Conservation (phyloP, 768 basidiomycete species). For the Panaeolus cyanescens region DNA sequence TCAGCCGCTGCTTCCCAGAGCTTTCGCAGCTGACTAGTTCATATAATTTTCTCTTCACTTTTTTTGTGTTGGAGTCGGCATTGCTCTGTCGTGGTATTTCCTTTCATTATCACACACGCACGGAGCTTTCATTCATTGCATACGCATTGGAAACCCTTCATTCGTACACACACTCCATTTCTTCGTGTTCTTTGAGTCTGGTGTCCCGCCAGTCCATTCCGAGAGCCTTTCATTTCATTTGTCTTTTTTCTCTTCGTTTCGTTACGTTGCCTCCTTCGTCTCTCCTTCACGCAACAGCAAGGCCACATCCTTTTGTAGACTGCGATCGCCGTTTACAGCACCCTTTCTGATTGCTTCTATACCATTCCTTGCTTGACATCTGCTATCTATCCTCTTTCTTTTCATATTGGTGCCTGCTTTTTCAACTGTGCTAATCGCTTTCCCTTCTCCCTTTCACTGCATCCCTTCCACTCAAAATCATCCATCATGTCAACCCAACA, state of each 20-base stretch:
- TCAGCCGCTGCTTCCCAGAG: neutral
- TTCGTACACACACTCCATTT: slow-evolving; percentile 1
- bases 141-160: neutral
- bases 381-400: neutral
- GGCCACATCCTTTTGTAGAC: neutral
- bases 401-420: neutral
- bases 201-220: slow-evolving; percentile 2
- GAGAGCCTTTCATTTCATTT: neutral
- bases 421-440: neutral
- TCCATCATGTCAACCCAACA: neutral
- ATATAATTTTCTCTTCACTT: slow-evolving; percentile 1
- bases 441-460: neutral
- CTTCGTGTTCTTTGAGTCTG: slow-evolving; percentile 1
- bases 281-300: neutral
- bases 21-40: neutral
- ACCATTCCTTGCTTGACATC: neutral
- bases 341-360: neutral
- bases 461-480: neutral
- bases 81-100: slow-evolving; percentile 15
- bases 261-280: neutral
- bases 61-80: slow-evolving; percentile 13
- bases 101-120: slow-evolving; percentile 8
- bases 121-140: slow-evolving; percentile 1
- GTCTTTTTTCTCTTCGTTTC: neutral
- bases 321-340: neutral